phyloP scores from a whole-genome alignment of 1,284 basidiomycete species.

The Exobasidium cylindrosporum region DNA sequence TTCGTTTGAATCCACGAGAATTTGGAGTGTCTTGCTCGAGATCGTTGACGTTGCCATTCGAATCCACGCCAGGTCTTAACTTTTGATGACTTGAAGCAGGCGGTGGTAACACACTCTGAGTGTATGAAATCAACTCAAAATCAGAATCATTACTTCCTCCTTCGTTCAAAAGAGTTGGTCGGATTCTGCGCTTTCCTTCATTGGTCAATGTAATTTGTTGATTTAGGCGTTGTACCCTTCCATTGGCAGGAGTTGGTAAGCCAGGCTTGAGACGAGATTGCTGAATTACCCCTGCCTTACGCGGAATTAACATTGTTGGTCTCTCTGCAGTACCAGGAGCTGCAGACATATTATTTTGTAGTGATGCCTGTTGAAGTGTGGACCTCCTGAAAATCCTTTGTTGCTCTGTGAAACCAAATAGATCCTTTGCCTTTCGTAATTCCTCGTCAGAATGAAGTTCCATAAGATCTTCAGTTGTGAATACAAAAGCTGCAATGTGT shows the following conservation, averaged over 20 bases:
- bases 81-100: background rate
- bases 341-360: background rate
- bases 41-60: constrained; percentile 1
- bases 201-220: constrained; percentile 56
- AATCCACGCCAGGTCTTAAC: background rate
- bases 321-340: constrained; percentile 18
- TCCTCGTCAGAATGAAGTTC: constrained; percentile 73
- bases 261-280: background rate
- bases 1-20: background rate
- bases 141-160: constrained; percentile 5
- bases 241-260: constrained; percentile 16
- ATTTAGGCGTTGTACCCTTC: constrained; percentile 25
- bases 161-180: constrained; percentile 60
- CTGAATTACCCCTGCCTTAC: constrained; percentile 32
- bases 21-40: background rate
- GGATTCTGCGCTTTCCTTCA: constrained; percentile 66
- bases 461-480: constrained; percentile 75
- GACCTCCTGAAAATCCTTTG: background rate
- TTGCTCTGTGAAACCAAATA: constrained; percentile 25
- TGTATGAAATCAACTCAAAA: background rate
- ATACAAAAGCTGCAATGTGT: constrained; percentile 80
- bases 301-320: constrained; percentile 48
- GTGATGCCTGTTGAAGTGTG: background rate
- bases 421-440: constrained; percentile 31
- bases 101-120: background rate